Evolutionary conservation across 345 rosid species (phyloP).

Genomic region (Gossypium australe): DNA sequence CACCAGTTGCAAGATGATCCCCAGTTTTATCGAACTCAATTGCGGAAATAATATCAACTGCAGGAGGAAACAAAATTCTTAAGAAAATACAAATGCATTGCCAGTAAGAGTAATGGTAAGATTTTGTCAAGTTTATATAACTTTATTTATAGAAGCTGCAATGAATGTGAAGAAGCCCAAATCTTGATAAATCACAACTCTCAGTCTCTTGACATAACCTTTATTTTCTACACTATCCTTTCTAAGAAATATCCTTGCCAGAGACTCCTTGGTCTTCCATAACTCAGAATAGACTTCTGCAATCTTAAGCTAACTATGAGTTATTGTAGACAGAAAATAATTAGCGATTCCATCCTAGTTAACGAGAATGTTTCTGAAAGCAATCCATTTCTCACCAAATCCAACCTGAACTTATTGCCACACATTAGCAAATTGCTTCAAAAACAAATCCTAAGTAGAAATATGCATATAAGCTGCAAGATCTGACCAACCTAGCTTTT

Average conservation of each 20-base stretch:
- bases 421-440: too few relatives aligned
- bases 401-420: too few relatives aligned
- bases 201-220: too few relatives aligned
- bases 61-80: slow-evolving; percentile 23
- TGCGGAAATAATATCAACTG: slow-evolving; percentile 91
- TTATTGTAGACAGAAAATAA: not conserved
- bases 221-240: not conserved
- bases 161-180: too few relatives aligned
- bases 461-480: too few relatives aligned
- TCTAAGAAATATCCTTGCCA: not conserved
- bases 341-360: not conserved
- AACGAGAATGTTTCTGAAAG: not conserved
- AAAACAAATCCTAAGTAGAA: too few relatives aligned
- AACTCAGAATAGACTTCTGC: not conserved
- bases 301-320: not conserved
- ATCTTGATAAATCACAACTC: too few relatives aligned
- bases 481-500: too few relatives aligned
- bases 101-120: too few relatives aligned
- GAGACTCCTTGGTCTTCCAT: not conserved
- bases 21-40: slow-evolving; percentile 82
- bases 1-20: slow-evolving; percentile 88
- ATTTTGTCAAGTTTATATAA: too few relatives aligned
- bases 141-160: too few relatives aligned
- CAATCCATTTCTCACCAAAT: not conserved
- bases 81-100: not conserved